These are phyloP conservation scores for Botrytis fabae DNA, from an alignment of 2,329 filamentous ascomycete species.

Conservation along the genomic window DNA sequence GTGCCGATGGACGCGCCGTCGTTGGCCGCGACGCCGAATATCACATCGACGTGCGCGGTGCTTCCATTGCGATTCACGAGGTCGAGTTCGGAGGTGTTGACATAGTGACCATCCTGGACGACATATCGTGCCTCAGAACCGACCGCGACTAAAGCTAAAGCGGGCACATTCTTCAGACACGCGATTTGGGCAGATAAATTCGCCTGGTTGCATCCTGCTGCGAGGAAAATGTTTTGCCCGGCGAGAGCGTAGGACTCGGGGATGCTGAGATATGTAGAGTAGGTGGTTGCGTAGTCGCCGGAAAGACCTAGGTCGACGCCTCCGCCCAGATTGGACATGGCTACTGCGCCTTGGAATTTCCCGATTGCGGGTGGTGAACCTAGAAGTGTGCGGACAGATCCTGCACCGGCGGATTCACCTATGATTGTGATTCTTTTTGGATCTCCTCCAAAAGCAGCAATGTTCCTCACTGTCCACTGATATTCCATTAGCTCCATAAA, in stretches of 20 bases:
- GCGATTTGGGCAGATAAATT: constrained; percentile 46
- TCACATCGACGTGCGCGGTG: constrained; percentile 52
- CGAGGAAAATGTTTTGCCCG: constrained; percentile 50
- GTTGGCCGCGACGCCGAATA: constrained; percentile 51
- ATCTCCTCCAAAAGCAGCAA: constrained; percentile 50
- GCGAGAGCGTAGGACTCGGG: constrained; percentile 50
- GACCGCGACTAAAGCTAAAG: constrained; percentile 43
- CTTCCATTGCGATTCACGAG: constrained; percentile 46
- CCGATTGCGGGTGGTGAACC: constrained; percentile 50
- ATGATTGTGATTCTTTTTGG: constrained; percentile 48
- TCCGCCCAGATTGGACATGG: constrained; percentile 55
- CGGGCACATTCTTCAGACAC: constrained; percentile 48
- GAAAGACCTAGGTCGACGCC: constrained; percentile 49
- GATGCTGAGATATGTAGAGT: constrained; percentile 55
- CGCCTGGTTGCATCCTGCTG: constrained; percentile 49
- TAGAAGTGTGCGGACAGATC: constrained; percentile 50
- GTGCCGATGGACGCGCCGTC: constrained; percentile 53
- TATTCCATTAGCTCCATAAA: not conserved
- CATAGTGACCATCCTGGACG: constrained; percentile 54
- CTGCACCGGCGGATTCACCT: constrained; percentile 54
- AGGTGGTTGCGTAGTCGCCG: constrained; percentile 54
- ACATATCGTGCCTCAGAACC: constrained; percentile 51
- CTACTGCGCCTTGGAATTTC: constrained; percentile 49
- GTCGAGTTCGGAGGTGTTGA: constrained; percentile 50
- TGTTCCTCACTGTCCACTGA: constrained; percentile 51